Base-by-base conservation (phyloP, 2,329 filamentous ascomycete genomes). In the Gaeumannomyces sp. region DNA sequence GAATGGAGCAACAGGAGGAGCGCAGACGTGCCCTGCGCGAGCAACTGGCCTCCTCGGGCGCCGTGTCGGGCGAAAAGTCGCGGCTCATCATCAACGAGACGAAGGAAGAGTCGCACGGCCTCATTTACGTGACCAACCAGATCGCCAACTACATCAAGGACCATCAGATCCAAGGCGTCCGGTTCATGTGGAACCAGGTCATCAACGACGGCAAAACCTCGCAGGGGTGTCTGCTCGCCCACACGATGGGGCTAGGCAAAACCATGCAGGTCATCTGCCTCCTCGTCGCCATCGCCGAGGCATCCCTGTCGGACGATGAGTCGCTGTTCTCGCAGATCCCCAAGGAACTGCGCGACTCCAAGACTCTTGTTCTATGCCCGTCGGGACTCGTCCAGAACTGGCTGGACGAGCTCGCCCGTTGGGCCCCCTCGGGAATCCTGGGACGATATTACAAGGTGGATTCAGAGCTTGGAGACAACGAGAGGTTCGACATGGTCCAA, bases 181-280 rank as follows among this genome's bases (percentile, higher is more conserved):
- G 89, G 14, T 97, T 97, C 75, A 85, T 97, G 80, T 97, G 93
- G 92, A 88, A 92, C 69, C 89, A 94, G 68, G 79, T 97, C 59
- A 85, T 94, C 7, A 81, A 83, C 38, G 83, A 87, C 64, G 73
- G 79, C 1, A 77, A 81, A 4, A 77, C 79, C 6, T 81, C 82
- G 25, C 88, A 93, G 74, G 93, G 93, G 2, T 96, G 91, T 72
- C 81, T 96, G 16, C 80, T 97, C 27, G 90, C 93, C 7, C 93
- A 97, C 73, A 92, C 91, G 0, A 97, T 97, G 93, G 93, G 93
- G 1, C 78, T 97, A 2, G 93, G 93, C 22, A 97, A 97, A 78
- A 96, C 93, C 0, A 92, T 96, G 88, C 93, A 97, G 77, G 85
- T 92, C 7, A 92, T 97, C 66, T 90, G 92, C 0, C 78, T 97